Percentiles rank a stretch among this genome's conserved stretches.
These are phyloP conservation scores for Jacaranda mimosifolia DNA, from an alignment of 257 asterid species.

Conservation along the genomic window DNA sequence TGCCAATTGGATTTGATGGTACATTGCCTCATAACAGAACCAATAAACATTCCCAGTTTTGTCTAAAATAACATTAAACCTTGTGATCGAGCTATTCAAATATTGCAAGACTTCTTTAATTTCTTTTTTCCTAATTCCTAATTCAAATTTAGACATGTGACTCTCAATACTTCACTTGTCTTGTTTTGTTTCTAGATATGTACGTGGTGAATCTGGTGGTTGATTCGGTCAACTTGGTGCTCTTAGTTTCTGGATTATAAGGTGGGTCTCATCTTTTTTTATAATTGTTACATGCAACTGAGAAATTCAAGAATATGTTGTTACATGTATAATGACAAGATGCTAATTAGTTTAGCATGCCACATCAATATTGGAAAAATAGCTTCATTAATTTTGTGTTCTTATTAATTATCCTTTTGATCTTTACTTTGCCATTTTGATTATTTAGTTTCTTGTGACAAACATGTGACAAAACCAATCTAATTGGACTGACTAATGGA, in stretches of 20 bases:
- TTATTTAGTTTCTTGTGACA: slow-evolving; percentile 33
- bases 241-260: too few relatives aligned
- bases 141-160: too few relatives aligned
- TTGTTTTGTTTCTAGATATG: slow-evolving; percentile 41
- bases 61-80: slow-evolving; percentile 40
- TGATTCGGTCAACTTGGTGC: slow-evolving; percentile 45
- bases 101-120: slow-evolving; percentile 40
- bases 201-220: slow-evolving; percentile 53
- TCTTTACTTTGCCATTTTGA: slow-evolving; percentile 21
- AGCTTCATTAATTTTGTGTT: too few relatives aligned
- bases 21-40: slow-evolving; percentile 48
- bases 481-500: too few relatives aligned
- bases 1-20: slow-evolving; percentile 45
- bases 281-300: too few relatives aligned
- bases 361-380: too few relatives aligned
- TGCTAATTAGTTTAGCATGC: too few relatives aligned
- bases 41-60: slow-evolving; percentile 41
- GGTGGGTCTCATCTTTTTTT: slow-evolving; percentile 44
- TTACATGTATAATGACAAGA: too few relatives aligned
- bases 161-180: too few relatives aligned
- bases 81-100: slow-evolving; percentile 46
- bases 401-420: background rate
- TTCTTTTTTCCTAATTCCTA: too few relatives aligned
- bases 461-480: background rate
- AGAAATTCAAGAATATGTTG: too few relatives aligned